phyloP scores from a whole-genome alignment of 345 rosid genomes.

The Garcia nutans region DNA sequence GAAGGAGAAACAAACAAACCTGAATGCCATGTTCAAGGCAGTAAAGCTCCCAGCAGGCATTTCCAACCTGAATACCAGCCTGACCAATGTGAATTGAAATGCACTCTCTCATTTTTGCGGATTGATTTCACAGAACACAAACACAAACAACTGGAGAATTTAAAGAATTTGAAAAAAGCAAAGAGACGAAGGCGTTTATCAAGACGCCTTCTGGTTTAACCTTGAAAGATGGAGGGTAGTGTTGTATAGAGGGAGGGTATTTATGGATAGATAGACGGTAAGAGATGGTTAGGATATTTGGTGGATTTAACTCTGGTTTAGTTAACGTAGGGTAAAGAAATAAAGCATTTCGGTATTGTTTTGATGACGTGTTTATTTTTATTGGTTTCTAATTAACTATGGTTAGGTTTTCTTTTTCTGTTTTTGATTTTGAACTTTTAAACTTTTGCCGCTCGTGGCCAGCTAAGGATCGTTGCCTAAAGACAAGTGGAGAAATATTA shows the following conservation, averaged over 20 bases:
- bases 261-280: neutral
- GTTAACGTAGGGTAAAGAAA: neutral
- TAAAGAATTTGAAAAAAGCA: neutral
- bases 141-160: neutral
- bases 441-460: too few relatives aligned
- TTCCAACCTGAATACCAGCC: slow-evolving; percentile 34
- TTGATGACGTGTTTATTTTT: neutral
- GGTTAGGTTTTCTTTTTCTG: slow-evolving; percentile 9
- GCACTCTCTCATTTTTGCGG: slow-evolving; percentile 31
- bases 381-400: neutral
- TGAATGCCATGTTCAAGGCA: slow-evolving; percentile 33
- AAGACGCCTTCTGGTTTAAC: slow-evolving; percentile 22
- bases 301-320: slow-evolving; percentile 13
- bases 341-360: too few relatives aligned
- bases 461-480: too few relatives aligned
- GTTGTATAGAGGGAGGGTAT: neutral
- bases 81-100: slow-evolving; percentile 34
- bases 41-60: slow-evolving; percentile 37
- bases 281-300: neutral
- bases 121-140: neutral
- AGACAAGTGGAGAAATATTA: too few relatives aligned
- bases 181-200: slow-evolving; percentile 25
- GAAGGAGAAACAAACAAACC: slow-evolving; percentile 2
- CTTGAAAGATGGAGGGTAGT: neutral
- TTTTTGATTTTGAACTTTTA: slow-evolving; percentile 20